A percentile compares a stretch with the other conserved stretches of the same genome.
phyloP scores from a whole-genome alignment of 1,139 yeast species.

The Hyphopichia pseudoburtonii region DNA sequence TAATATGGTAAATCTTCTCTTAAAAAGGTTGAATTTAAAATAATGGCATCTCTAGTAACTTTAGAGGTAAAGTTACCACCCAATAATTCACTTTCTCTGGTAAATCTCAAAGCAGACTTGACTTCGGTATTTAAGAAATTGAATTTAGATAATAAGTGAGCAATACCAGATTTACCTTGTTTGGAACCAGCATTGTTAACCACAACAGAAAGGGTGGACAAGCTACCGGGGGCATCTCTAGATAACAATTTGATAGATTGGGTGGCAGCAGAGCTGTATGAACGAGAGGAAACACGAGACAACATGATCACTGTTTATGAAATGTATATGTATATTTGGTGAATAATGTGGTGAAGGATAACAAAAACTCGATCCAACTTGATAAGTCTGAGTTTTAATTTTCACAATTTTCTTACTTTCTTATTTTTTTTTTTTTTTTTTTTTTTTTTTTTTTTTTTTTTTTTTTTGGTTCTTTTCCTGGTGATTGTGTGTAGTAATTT shows the following conservation, averaged over 20 bases:
- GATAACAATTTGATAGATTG: slow-evolving; percentile 44
- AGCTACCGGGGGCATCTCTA: slow-evolving; percentile 57
- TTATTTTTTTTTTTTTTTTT: neutral
- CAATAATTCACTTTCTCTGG: slow-evolving; percentile 91
- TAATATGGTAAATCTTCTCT: slow-evolving; percentile 89
- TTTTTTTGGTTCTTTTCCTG: neutral
- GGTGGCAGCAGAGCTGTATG: slow-evolving; percentile 49
- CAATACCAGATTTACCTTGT: slow-evolving; percentile 72
- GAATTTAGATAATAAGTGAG: slow-evolving; percentile 84
- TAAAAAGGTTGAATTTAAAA: slow-evolving; percentile 78
- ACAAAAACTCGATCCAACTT: no score
- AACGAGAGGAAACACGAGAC: slow-evolving; percentile 46
- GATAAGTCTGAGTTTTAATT: no score
- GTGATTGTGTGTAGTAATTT: neutral
- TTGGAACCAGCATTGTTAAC: slow-evolving; percentile 84
- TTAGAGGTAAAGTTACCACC: slow-evolving; percentile 76
- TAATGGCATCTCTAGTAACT: slow-evolving; percentile 82
- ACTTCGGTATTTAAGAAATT: slow-evolving; percentile 80
- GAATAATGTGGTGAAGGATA: no score
- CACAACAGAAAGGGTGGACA: slow-evolving; percentile 69
- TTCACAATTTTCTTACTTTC: neutral
- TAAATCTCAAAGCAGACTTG: slow-evolving; percentile 88
- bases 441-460: slow-evolving; percentile 2
- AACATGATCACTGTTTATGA: slow-evolving; percentile 25
- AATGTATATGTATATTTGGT: slow-evolving; percentile 2